These are phyloP conservation scores for Aureobasidium sp. DNA, from an alignment of 2,329 filamentous ascomycete species.

Conservation along the genomic window DNA sequence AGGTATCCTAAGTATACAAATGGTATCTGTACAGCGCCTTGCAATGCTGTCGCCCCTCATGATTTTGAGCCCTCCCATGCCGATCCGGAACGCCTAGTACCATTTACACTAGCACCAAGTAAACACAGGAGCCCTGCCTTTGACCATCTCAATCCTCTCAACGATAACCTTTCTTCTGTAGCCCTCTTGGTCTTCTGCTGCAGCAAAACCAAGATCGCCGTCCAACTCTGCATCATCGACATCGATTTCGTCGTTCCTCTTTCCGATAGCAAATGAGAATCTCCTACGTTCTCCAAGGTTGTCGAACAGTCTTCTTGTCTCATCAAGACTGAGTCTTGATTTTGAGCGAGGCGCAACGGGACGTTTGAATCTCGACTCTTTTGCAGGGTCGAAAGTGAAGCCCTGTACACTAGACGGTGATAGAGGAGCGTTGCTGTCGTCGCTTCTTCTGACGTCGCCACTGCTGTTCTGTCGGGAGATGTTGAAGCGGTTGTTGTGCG, in stretches of 20 bases:
- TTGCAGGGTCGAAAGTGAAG: slow-evolving; percentile 17
- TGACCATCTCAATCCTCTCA: slow-evolving; percentile 89
- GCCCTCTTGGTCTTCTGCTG: slow-evolving; percentile 87
- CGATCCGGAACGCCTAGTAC: not conserved
- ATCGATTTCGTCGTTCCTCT: slow-evolving; percentile 30
- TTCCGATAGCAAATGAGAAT: slow-evolving; percentile 15
- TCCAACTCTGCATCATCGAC: slow-evolving; percentile 54
- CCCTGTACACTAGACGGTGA: slow-evolving; percentile 29
- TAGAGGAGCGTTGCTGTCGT: slow-evolving; percentile 19
- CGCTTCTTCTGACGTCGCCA: slow-evolving; percentile 26
- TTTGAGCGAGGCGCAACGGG: slow-evolving; percentile 18
- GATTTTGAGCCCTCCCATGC: not conserved
- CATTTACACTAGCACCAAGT: slow-evolving; percentile 67
- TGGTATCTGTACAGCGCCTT: slow-evolving; percentile 2
- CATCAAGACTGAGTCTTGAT: slow-evolving; percentile 35
- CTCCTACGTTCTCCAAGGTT: slow-evolving; percentile 21
- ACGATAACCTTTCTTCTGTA: slow-evolving; percentile 92
- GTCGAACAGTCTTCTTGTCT: slow-evolving; percentile 24
- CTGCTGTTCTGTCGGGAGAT: slow-evolving; percentile 37
- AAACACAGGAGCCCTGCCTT: slow-evolving; percentile 90
- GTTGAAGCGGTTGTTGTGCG: slow-evolving; percentile 39
- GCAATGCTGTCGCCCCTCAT: not conserved
- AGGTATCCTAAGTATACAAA: not conserved
- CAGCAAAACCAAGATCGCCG: slow-evolving; percentile 88
- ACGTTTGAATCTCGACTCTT: slow-evolving; percentile 15